Conservation (phyloP, 306 rosid species). For the Pterocarpus santalinus region DNA sequence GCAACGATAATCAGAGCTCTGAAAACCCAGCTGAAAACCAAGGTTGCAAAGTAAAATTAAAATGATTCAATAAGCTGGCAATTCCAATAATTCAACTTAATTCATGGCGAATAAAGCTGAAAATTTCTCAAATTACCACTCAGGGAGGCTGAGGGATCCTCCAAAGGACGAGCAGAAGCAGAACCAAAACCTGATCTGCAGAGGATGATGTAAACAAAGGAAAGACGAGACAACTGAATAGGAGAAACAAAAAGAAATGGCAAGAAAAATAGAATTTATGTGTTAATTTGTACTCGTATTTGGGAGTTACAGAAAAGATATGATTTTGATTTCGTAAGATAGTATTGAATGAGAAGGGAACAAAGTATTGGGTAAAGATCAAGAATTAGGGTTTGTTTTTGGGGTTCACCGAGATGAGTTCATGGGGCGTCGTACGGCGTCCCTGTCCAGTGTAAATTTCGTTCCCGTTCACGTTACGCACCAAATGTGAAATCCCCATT, state of each 20-base stretch:
- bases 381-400: constrained; percentile 72
- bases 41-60: constrained; percentile 26
- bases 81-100: constrained; percentile 21
- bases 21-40: constrained; percentile 27
- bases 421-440: constrained; percentile 72
- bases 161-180: constrained; percentile 48
- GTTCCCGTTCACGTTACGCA: constrained; percentile 43
- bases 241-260: constrained; percentile 2
- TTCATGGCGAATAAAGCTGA: constrained; percentile 29
- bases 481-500: constrained; percentile 42
- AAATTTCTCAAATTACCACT: constrained; percentile 51
- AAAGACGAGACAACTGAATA: constrained; percentile 17
- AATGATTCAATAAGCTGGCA: constrained; percentile 15
- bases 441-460: constrained; percentile 63
- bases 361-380: constrained; percentile 45
- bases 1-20: constrained; percentile 11
- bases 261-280: constrained; percentile 11
- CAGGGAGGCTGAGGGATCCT: constrained; percentile 23
- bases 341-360: constrained; percentile 32
- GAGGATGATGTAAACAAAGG: constrained; percentile 30
- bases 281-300: constrained; percentile 38
- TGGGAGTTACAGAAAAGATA: constrained; percentile 31
- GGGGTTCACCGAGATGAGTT: constrained; percentile 62
- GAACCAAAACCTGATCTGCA: constrained; percentile 56
- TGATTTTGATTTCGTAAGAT: constrained; percentile 27